Evolutionary conservation across 2,329 filamentous ascomycete genomes (phyloP).

Genomic region (Fusarium citri): DNA sequence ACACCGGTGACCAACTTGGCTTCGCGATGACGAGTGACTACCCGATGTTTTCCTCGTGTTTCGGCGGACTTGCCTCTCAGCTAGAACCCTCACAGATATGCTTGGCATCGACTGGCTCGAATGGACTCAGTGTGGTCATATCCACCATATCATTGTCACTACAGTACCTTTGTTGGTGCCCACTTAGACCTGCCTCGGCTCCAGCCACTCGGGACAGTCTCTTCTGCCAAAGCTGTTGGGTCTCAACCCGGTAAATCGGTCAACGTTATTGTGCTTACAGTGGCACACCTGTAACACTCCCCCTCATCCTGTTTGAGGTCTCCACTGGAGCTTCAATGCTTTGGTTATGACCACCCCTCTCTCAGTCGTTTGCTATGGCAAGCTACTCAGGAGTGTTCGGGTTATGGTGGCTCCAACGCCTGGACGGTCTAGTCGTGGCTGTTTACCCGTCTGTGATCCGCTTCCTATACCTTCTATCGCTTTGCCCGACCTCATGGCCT

Average conservation of each 20-base stretch:
- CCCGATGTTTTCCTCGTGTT: background rate
- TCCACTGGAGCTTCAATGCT: background rate
- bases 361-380: background rate
- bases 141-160: background rate
- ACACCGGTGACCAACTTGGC: background rate
- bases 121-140: background rate
- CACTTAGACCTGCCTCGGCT: slow-evolving; percentile 14
- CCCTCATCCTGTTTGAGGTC: background rate
- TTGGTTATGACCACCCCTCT: slow-evolving; percentile 32
- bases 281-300: slow-evolving; percentile 1
- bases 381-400: slow-evolving; percentile 8
- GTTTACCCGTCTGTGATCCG: slow-evolving; percentile 9
- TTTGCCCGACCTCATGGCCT: slow-evolving; percentile 30
- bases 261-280: slow-evolving; percentile 1
- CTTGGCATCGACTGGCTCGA: background rate
- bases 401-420: slow-evolving; percentile 13
- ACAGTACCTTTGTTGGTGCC: background rate
- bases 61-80: slow-evolving; percentile 1
- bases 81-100: background rate
- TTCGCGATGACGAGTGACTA: background rate
- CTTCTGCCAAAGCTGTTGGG: background rate
- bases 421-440: slow-evolving; percentile 19
- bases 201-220: slow-evolving; percentile 26
- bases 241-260: slow-evolving; percentile 8
- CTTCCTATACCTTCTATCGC: slow-evolving; percentile 25